phyloP scores from a whole-genome alignment of 805 yeast genomes.

The Nakazawaea ishiwadae region DNA sequence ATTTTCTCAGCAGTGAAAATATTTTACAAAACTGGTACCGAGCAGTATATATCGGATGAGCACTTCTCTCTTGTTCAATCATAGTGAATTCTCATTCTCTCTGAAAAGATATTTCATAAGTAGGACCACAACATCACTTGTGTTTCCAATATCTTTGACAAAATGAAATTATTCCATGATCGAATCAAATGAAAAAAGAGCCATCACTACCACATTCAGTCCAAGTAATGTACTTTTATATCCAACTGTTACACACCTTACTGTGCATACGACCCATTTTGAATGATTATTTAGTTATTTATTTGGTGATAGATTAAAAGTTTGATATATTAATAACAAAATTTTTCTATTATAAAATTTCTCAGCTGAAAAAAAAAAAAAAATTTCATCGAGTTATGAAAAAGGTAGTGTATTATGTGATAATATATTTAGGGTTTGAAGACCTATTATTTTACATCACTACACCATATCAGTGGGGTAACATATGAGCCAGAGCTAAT shows the following conservation, averaged over 20 bases:
- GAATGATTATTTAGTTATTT: constrained; percentile 37
- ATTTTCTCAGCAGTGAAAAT: constrained; percentile 11
- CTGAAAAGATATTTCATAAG: too few species aligned
- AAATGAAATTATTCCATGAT: too few species aligned
- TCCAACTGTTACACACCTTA: constrained; percentile 61
- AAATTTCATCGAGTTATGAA: neutral
- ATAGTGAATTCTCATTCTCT: too few species aligned
- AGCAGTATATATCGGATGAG: constrained; percentile 29
- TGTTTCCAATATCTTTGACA: too few species aligned
- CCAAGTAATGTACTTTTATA: constrained; percentile 25
- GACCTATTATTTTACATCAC: too few species aligned
- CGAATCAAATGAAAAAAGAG: neutral
- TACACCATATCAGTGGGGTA: too few species aligned
- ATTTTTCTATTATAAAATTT: constrained; percentile 12
- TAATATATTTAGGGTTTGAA: constrained; percentile 1
- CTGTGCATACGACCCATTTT: constrained; percentile 99
- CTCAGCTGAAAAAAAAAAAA: neutral
- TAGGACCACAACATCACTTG: constrained; percentile 7
- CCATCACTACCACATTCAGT: constrained; percentile 24
- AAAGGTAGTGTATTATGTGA: neutral
- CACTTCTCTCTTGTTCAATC: neutral
- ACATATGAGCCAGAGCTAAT: too few species aligned
- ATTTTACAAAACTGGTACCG: constrained; percentile 45
- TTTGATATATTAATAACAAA: neutral
- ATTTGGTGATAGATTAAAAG: constrained; percentile 8